Conservation (phyloP, 2,329 filamentous ascomycete genomes). For the Ceratocystis cacaofunesta region DNA sequence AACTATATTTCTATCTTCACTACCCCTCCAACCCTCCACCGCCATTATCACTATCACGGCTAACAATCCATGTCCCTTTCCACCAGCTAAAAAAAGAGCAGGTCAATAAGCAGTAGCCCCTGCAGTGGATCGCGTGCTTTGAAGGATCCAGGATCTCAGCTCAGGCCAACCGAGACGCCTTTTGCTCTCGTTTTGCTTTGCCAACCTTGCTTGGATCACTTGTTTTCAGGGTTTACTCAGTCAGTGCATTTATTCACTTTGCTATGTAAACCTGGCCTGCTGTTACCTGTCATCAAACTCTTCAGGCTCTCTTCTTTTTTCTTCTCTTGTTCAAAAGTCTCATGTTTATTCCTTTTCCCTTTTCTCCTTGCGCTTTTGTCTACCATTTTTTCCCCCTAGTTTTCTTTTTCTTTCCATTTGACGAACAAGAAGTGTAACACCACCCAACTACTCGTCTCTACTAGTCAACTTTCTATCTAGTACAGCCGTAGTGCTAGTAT, state of each 20-base stretch:
- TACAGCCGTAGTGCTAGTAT: not conserved
- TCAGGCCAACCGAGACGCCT: constrained; percentile 7
- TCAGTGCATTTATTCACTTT: constrained; percentile 7
- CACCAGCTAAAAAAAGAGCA: not conserved
- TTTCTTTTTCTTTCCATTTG: not conserved
- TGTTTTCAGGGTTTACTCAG: constrained; percentile 8
- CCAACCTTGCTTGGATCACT: constrained; percentile 8
- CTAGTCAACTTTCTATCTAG: not conserved
- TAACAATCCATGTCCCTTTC: not conserved
- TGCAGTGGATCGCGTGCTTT: constrained; percentile 13
- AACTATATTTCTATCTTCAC: constrained; percentile 1
- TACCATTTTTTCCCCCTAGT: not conserved
- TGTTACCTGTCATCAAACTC: constrained; percentile 7
- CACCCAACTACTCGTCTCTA: not conserved
- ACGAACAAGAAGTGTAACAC: not conserved
- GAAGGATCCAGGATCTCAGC: constrained; percentile 14
- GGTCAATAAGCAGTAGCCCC: constrained; percentile 1
- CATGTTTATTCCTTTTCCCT: constrained; percentile 9
- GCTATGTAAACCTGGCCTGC: constrained; percentile 3
- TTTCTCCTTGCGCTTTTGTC: not conserved
- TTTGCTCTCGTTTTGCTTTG: constrained; percentile 2
- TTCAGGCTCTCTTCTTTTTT: constrained; percentile 1
- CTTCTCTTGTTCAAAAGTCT: constrained; percentile 10
- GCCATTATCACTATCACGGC: not conserved
- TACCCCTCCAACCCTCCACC: not conserved